phyloP scores from a whole-genome alignment of 495 filamentous ascomycete genomes.

The Penicillium crystallinum region DNA sequence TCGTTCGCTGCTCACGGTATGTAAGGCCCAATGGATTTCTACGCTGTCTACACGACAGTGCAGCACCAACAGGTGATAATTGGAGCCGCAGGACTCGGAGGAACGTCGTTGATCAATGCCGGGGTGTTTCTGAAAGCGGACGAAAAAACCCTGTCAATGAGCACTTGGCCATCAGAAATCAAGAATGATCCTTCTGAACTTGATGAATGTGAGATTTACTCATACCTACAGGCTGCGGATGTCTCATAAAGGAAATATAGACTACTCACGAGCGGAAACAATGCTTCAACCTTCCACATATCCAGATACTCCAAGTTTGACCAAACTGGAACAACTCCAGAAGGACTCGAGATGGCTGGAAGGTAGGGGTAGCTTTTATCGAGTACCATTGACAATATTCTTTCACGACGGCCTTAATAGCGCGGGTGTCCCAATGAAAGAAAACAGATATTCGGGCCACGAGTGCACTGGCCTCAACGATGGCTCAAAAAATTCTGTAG shows the following conservation, averaged over 20 bases:
- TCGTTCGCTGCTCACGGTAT: slow-evolving; percentile 60
- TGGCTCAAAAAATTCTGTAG: slow-evolving; percentile 58
- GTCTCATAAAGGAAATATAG: no score
- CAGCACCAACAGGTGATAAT: no score
- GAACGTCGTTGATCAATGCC: no score
- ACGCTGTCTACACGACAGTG: no score
- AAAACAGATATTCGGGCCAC: slow-evolving; percentile 54
- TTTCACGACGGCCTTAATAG: slow-evolving; percentile 57
- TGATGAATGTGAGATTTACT: no score
- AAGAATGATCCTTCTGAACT: no score
- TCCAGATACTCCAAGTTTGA: slow-evolving; percentile 51
- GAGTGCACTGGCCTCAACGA: slow-evolving; percentile 63
- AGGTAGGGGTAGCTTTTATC: slow-evolving; percentile 47
- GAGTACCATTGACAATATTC: slow-evolving; percentile 56
- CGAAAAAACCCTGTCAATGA: no score
- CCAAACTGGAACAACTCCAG: slow-evolving; percentile 53
- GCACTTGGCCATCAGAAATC: no score
- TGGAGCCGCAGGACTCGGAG: no score
- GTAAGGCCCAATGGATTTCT: slow-evolving; percentile 22
- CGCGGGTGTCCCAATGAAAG: slow-evolving; percentile 57
- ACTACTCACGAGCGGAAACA: slow-evolving; percentile 50
- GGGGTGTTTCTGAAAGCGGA: no score
- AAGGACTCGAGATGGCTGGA: slow-evolving; percentile 50
- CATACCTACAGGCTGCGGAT: no score
- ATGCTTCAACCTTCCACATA: slow-evolving; percentile 58